phyloP scores from a whole-genome alignment of 208 protist species.

The Cochliopodium minus region DNA sequence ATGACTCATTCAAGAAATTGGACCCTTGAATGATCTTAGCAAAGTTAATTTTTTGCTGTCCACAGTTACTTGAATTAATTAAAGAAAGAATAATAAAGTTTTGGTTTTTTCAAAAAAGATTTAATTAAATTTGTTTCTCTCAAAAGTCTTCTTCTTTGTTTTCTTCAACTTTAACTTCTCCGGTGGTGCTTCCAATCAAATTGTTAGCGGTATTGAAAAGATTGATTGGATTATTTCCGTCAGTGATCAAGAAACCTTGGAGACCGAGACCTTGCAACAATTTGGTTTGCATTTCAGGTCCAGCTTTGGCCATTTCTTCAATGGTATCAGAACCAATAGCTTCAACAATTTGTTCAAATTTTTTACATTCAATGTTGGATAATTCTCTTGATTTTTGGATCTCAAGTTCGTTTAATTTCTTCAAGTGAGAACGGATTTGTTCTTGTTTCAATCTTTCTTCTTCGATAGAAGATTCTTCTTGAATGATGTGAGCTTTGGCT shows the following conservation, averaged over 20 bases:
- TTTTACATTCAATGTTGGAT: constrained; percentile 39
- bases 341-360: constrained; percentile 49
- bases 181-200: constrained; percentile 30
- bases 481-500: neutral
- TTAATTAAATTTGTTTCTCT: neutral
- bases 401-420: constrained; percentile 47
- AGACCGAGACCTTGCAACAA: constrained; percentile 50
- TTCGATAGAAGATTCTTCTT: neutral
- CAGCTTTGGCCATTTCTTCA: constrained; percentile 48
- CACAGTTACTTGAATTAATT: no score
- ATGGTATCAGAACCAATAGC: constrained; percentile 41
- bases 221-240: constrained; percentile 67
- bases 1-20: no score
- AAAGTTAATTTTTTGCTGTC: no score
- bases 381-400: constrained; percentile 39
- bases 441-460: no score
- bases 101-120: no score
- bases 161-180: constrained; percentile 1
- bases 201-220: constrained; percentile 57
- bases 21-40: no score
- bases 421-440: no score
- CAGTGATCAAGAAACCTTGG: constrained; percentile 65
- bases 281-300: constrained; percentile 50
- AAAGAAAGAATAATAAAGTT: no score
- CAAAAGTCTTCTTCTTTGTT: neutral